Percentiles rank a stretch among this genome's conserved stretches.
Conservation (phyloP, 306 rosid genomes). For the Trifolium dubium region DNA sequence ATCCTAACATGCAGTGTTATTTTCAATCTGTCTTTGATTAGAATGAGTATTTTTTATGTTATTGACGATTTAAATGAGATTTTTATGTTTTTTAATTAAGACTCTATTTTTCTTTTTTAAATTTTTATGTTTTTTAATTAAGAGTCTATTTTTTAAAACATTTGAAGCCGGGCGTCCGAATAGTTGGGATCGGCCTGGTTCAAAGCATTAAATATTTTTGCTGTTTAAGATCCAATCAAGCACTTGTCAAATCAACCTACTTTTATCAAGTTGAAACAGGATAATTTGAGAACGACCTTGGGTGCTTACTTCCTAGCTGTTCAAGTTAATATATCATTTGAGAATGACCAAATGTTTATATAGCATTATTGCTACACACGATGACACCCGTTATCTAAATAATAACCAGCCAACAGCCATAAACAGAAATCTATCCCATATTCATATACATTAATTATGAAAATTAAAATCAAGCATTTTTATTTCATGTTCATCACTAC, state of each 20-base stretch:
- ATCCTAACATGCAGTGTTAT: no score
- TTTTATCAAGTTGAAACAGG: neutral
- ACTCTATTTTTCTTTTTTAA: no score
- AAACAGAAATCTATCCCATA: neutral
- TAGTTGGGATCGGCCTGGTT: no score
- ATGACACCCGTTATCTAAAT: neutral
- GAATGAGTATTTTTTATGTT: no score
- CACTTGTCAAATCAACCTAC: neutral
- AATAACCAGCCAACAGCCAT: neutral
- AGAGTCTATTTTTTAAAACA: no score
- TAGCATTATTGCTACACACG: neutral
- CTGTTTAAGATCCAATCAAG: neutral
- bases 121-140: no score
- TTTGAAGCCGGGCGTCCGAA: no score
- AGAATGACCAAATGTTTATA: neutral
- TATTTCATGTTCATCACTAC: neutral
- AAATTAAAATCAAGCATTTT: constrained; percentile 14
- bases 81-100: no score
- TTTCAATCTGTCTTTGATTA: no score
- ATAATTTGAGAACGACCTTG: no score
- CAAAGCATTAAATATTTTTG: neutral
- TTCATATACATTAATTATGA: neutral
- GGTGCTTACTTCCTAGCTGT: neutral
- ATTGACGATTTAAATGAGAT: no score
- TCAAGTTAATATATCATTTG: neutral